Evolutionary conservation across 495 filamentous ascomycete species (phyloP).

Genomic region (Xylaria sp.): DNA sequence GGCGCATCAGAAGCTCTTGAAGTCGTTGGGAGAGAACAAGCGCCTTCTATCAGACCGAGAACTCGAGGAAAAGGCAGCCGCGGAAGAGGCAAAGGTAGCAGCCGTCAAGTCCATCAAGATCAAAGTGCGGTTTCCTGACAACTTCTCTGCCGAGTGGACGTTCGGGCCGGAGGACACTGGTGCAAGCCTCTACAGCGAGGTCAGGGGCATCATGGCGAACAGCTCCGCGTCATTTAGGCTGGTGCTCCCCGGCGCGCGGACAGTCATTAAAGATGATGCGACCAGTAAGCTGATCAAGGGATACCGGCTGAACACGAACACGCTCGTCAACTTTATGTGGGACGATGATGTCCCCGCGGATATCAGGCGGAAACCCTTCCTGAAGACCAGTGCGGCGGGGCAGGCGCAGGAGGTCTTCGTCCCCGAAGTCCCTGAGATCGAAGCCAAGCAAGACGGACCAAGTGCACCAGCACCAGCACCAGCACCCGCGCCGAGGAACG

Average conservation of each 20-base stretch:
- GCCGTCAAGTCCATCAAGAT: conserved; percentile 73
- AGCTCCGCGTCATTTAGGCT: conserved; percentile 57
- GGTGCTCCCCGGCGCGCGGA: conserved; percentile 46
- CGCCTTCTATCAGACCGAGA: conserved; percentile 74
- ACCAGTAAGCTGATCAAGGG: conserved; percentile 68
- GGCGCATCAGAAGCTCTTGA: conserved; percentile 76
- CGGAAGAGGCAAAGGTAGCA: conserved; percentile 66
- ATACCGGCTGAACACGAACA: conserved; percentile 70
- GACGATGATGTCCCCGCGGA: conserved; percentile 58
- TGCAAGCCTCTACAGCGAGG: conserved; percentile 69
- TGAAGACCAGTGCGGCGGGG: conserved; percentile 71
- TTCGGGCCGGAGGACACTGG: conserved; percentile 70
- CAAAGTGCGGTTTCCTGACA: conserved; percentile 87
- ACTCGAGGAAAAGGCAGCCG: conserved; percentile 62
- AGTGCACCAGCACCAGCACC: conserved; percentile 43
- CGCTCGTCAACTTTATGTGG: conserved; percentile 83
- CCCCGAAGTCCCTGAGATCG: conserved; percentile 48
- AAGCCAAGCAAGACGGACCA: conserved; percentile 52
- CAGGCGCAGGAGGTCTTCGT: conserved; percentile 70
- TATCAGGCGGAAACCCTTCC: conserved; percentile 58
- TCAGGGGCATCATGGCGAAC: conserved; percentile 59
- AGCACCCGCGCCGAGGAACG: conserved; percentile 58
- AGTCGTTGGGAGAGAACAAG: conserved; percentile 66
- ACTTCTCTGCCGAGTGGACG: conserved; percentile 69
- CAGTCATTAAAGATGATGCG: conserved; percentile 44